These are phyloP conservation scores for Paraphoma chrysanthemicola DNA, from an alignment of 2,329 filamentous ascomycete genomes.

Conservation along the genomic window DNA sequence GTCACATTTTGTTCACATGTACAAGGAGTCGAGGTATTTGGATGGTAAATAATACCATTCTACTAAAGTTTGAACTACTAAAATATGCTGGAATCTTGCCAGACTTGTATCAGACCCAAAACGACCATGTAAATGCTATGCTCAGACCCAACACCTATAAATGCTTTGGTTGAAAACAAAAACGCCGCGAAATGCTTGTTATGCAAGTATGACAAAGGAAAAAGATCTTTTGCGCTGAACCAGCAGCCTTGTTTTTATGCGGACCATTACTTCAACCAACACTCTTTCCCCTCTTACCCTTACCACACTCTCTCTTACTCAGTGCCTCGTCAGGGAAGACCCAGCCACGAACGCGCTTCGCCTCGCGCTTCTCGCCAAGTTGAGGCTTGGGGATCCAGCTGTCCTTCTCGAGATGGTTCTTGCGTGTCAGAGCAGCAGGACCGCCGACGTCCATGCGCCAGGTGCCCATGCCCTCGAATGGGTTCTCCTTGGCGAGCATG, in stretches of 20 bases:
- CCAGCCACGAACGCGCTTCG: slow-evolving; percentile 77
- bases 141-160: neutral
- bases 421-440: slow-evolving; percentile 73
- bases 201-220: neutral
- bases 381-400: slow-evolving; percentile 77
- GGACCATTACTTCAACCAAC: slow-evolving; percentile 13
- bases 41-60: neutral
- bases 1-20: too few relatives aligned
- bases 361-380: slow-evolving; percentile 76
- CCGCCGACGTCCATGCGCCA: slow-evolving; percentile 78
- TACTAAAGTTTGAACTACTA: neutral
- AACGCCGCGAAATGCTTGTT: neutral
- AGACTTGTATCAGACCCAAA: neutral
- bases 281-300: slow-evolving; percentile 40
- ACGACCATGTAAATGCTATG: neutral
- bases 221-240: neutral
- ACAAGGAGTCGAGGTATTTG: too few relatives aligned
- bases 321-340: slow-evolving; percentile 77
- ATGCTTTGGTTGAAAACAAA: neutral
- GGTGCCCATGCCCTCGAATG: slow-evolving; percentile 63
- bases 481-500: slow-evolving; percentile 70
- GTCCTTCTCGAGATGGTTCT: slow-evolving; percentile 74
- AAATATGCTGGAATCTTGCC: neutral
- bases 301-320: slow-evolving; percentile 68
- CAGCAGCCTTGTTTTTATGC: neutral